Evolutionary conservation across 2,329 filamentous ascomycete species (phyloP).

Genomic region (Amauroascus verrucosus): DNA sequence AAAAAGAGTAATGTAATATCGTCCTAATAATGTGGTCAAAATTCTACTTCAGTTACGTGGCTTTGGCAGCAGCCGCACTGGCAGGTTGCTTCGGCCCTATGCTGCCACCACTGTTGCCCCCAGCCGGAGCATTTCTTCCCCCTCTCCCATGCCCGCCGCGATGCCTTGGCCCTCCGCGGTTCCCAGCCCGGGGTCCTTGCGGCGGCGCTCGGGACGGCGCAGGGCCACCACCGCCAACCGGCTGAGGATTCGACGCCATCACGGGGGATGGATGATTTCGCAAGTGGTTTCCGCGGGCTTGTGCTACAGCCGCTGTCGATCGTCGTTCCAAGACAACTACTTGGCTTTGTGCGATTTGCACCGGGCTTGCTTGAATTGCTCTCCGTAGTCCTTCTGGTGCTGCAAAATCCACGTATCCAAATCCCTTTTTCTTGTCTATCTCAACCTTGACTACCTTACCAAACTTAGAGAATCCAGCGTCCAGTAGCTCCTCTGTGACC

Average conservation of each 20-base stretch:
- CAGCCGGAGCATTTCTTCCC: not conserved
- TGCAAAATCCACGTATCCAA: conserved; percentile 83
- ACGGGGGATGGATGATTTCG: conserved; percentile 8
- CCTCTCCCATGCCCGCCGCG: conserved; percentile 6
- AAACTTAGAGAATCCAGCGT: conserved; percentile 61
- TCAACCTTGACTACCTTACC: conserved; percentile 71
- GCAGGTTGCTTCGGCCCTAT: not conserved
- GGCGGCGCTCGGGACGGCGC: conserved; percentile 1
- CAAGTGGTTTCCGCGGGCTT: conserved; percentile 11
- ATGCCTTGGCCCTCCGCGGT: conserved; percentile 7
- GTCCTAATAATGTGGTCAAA: too few relatives aligned
- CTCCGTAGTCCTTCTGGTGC: conserved; percentile 62
- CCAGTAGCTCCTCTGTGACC: conserved; percentile 71
- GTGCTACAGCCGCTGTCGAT: conserved; percentile 13
- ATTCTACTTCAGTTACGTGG: not conserved
- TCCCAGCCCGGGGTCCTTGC: conserved; percentile 7
- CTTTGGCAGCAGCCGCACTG: conserved; percentile 1
- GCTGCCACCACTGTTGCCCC: not conserved
- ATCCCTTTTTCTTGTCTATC: conserved; percentile 89
- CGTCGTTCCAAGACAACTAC: conserved; percentile 70
- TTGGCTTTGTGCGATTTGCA: conserved; percentile 71
- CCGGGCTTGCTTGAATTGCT: conserved; percentile 70
- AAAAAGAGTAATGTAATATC: too few relatives aligned
- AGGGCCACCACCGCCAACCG: not conserved
- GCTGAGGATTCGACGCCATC: not conserved